Evolutionary conservation across 192 early-diverging fungal genomes (phyloP).

Genomic region (Entomortierella lignicola): DNA sequence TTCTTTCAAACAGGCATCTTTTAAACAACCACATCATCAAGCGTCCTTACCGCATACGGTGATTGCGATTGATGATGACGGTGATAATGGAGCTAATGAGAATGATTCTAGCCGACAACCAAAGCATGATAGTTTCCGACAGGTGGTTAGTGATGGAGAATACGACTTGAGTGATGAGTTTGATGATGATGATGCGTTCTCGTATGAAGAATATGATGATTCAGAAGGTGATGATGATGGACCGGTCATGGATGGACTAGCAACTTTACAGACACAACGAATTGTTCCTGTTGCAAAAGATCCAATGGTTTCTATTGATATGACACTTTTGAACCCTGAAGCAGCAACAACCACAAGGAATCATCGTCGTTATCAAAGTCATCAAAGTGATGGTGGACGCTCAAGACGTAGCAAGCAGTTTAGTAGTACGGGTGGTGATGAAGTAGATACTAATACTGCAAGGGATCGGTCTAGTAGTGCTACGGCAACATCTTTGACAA

Average conservation of each 20-base stretch:
- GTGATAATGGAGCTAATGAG: not conserved
- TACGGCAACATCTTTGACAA: not conserved
- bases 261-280: conserved; percentile 1
- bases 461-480: too few relatives aligned
- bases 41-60: conserved; percentile 4
- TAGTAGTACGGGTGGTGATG: not conserved
- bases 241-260: not conserved
- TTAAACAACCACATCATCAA: not conserved
- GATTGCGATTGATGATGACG: conserved; percentile 9
- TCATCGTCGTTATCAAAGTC: conserved; percentile 36
- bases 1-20: not conserved
- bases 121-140: conserved; percentile 38
- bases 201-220: conserved; percentile 35
- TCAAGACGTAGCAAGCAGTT: conserved; percentile 3
- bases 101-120: not conserved
- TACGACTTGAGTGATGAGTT: conserved; percentile 34
- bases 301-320: conserved; percentile 40
- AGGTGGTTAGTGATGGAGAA: conserved; percentile 53
- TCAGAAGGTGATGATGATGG: conserved; percentile 4
- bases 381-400: conserved; percentile 38
- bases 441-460: too few relatives aligned
- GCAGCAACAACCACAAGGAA: not conserved
- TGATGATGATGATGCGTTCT: conserved; percentile 29
- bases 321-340: conserved; percentile 13
- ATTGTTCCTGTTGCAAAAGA: not conserved